Evolutionary conservation across 225 moss, liverwort and hornwort species (phyloP), one percentile per base, ranked within the genome.

Genomic region (Physcomitrium patens): DNA sequence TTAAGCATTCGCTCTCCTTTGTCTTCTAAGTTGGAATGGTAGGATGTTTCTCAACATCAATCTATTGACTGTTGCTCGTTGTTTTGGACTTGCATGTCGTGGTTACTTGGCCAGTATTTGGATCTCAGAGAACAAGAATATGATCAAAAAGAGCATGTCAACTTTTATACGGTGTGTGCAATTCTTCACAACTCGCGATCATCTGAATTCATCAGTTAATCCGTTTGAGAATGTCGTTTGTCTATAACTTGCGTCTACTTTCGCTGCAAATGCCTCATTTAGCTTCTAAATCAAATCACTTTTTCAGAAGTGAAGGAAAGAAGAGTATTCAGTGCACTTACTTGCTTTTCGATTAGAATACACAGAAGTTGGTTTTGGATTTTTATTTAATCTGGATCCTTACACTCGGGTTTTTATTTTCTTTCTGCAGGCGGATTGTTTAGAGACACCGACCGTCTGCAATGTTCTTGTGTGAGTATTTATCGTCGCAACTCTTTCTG

Each of bases 81-180:
- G 8, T 63, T 52, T 10, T 8, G 70, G 69, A 70, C 68, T 73
- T 44, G 47, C 58, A 14, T 76, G 64, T 60, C 3, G 27, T 60
- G 47, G 65, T 73, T 69, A 68, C 48, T 3, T 77, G 73, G 28
- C 19, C 89, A 96, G 96, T 97, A 97, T 76, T 71, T 97, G 84
- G 92, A 94, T 58, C 77, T 92, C 28, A 83, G 96, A 42, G 94
- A 97, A 73, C 84, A 80, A 78, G 85, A 89, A 67, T 92, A 97
- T 50, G 92, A 94, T 75, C 55, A 79, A 23, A 89, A 90, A 73
- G 76, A 49, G 17, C 65, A 72, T 11, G 80, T 97, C 54, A 82
- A 92, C 67, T 84, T 97, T 69, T 92, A 82, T 76, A 91, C 86
- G 42, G 86, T 84, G 58, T 54, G 84, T 84, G 61, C 46, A 53